These are phyloP conservation scores for Nothophytophthora sp. DNA, from an alignment of 352 stramenopile species.

Conservation along the genomic window DNA sequence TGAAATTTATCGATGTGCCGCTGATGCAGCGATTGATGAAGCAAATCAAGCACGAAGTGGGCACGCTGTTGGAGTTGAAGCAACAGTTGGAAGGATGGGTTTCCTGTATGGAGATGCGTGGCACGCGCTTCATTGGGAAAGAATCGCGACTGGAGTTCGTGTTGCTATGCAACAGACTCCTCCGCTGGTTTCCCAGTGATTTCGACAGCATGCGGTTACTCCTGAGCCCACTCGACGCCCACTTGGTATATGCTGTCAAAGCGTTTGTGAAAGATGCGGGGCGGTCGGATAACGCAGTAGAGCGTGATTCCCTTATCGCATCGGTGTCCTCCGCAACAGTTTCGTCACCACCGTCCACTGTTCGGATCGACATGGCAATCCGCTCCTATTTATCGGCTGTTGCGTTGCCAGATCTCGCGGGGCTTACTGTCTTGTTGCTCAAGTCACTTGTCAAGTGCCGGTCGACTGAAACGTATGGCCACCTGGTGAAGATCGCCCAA, in stretches of 20 bases:
- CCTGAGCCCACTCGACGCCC: constrained; percentile 30
- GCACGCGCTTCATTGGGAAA: constrained; percentile 28
- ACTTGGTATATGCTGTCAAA: constrained; percentile 33
- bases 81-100: constrained; percentile 48
- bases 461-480: constrained; percentile 25
- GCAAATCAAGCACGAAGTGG: constrained; percentile 18
- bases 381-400: constrained; percentile 32
- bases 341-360: constrained; percentile 16
- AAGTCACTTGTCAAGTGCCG: constrained; percentile 43
- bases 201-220: constrained; percentile 28
- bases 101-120: constrained; percentile 30
- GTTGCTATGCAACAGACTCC: constrained; percentile 38
- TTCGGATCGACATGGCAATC: constrained; percentile 39
- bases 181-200: constrained; percentile 48
- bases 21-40: constrained; percentile 24
- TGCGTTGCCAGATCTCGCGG: constrained; percentile 36
- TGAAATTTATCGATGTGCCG: constrained; percentile 22
- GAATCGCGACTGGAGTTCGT: constrained; percentile 42
- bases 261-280: constrained; percentile 35
- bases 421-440: constrained; percentile 27
- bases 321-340: constrained; percentile 1
- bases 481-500: constrained; percentile 25
- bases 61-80: constrained; percentile 24
- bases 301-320: constrained; percentile 3
- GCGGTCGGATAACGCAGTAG: background rate